Evolutionary conservation across 176 grass and related monocot genomes (phyloP), one percentile per base, ranked within the genome.

Genomic region (Musa troglodytarum): DNA sequence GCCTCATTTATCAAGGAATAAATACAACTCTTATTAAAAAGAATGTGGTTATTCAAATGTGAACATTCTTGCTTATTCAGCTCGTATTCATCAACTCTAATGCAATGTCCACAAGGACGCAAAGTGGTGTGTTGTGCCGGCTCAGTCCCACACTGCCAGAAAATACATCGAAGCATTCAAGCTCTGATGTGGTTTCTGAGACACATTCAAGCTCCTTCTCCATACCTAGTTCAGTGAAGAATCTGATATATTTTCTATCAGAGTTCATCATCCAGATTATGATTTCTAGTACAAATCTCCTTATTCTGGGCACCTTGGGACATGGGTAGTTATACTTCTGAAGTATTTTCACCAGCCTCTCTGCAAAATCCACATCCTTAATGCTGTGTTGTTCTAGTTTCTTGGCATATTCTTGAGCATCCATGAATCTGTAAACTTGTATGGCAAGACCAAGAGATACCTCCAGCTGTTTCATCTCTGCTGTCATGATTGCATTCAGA

Each of bases 381-480:
- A 82, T 82, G 13, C 34, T 49, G n/a, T n/a, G 51, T 69, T 53
- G 49, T 11, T 51, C 19, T 21, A 86, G 68, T 20, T 82, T 25
- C 1, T 11, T 22, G 2, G 58, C 59, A 20, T 83, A 81, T 28
- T 81, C 81, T 74, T 74, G 67, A 19, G 77, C 53, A 21, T 43
- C 9, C 74, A 77, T 83, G 77, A 82, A 75, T 34, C 57, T 34
- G 75, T 83, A 94, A 10, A 87, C 80, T 65, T 87, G 73, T 17
- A 68, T 75, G 4, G 84, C 86, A 10, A 89, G 80, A n/a, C 90
- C 90, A 2, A 93, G 70, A 28, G 84, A 82, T 11, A 85, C 79
- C 49, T 93, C 87, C 12, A 89, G 82, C 25, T 83, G 29, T 11
- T 78, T 80, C 16, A 9, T 74, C 52, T 75, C 78, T 10, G 54